Evolutionary conservation across 805 yeast species (phyloP).

Genomic region (Schwanniomyces yamadae): DNA sequence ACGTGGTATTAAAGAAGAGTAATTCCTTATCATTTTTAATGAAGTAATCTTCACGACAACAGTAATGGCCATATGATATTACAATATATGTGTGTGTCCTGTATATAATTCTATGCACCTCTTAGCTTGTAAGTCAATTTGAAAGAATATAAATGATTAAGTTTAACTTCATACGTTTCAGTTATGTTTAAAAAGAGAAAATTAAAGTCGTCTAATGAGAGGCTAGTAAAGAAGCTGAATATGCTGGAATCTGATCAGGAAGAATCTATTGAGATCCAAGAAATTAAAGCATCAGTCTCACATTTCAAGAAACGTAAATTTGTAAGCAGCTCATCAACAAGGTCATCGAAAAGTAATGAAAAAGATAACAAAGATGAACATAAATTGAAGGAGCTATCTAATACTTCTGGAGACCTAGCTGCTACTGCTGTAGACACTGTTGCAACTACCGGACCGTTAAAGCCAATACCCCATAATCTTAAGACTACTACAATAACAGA

Average conservation of each 20-base stretch:
- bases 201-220: constrained; percentile 12
- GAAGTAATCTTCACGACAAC: too few relatives aligned
- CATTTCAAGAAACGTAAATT: constrained; percentile 8
- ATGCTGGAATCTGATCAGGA: constrained; percentile 4
- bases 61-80: too few relatives aligned
- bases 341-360: background rate
- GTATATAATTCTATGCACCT: too few relatives aligned
- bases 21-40: too few relatives aligned
- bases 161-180: background rate
- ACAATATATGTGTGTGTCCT: too few relatives aligned
- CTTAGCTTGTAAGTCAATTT: too few relatives aligned
- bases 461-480: constrained; percentile 41
- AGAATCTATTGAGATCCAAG: background rate
- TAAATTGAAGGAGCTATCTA: background rate
- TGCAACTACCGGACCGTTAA: constrained; percentile 14
- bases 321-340: background rate
- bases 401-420: constrained; percentile 3
- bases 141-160: too few relatives aligned
- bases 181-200: constrained; percentile 26
- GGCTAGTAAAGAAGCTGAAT: constrained; percentile 4
- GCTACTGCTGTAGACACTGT: background rate
- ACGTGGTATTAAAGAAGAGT: background rate
- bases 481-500: constrained; percentile 71
- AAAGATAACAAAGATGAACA: background rate
- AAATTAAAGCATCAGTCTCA: background rate